Evolutionary conservation across 805 yeast species (phyloP).

Genomic region (Starmerella ratchasimensis): DNA sequence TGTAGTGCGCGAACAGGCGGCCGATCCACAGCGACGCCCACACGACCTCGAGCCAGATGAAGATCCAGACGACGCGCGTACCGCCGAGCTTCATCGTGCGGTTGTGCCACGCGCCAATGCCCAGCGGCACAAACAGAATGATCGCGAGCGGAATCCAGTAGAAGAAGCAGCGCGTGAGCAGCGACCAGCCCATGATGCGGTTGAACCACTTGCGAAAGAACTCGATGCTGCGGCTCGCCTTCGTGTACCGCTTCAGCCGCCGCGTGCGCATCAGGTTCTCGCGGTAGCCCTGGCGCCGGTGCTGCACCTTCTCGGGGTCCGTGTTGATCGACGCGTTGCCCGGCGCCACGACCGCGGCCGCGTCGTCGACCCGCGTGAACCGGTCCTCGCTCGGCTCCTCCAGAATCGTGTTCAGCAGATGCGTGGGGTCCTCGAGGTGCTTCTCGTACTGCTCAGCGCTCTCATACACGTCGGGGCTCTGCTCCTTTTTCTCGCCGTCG

Average conservation of each 20-base stretch:
- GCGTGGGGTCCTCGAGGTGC: constrained; percentile 15
- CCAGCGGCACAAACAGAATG: constrained; percentile 28
- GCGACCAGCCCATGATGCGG: constrained; percentile 15
- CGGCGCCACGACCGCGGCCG: constrained; percentile 7
- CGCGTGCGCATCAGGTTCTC: constrained; percentile 18
- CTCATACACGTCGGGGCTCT: not conserved
- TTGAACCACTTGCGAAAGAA: constrained; percentile 15
- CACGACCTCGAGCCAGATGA: constrained; percentile 30
- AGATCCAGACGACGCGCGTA: constrained; percentile 28
- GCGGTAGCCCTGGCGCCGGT: constrained; percentile 14
- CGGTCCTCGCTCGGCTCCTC: constrained; percentile 18
- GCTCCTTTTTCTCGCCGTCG: constrained; percentile 1
- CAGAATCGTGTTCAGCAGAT: constrained; percentile 16
- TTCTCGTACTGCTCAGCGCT: constrained; percentile 8
- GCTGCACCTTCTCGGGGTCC: not conserved
- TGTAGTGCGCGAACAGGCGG: constrained; percentile 25
- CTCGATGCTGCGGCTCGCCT: constrained; percentile 10
- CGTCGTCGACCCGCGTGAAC: constrained; percentile 16
- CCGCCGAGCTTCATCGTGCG: constrained; percentile 24
- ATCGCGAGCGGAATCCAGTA: constrained; percentile 29
- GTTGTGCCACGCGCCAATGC: constrained; percentile 28
- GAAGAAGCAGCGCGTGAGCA: constrained; percentile 25
- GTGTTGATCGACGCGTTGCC: not conserved
- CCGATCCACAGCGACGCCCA: constrained; percentile 29
- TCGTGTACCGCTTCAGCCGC: constrained; percentile 14